These are phyloP conservation scores for Rugonectria rugulosa DNA, from an alignment of 2,329 filamentous ascomycete species.

Conservation along the genomic window DNA sequence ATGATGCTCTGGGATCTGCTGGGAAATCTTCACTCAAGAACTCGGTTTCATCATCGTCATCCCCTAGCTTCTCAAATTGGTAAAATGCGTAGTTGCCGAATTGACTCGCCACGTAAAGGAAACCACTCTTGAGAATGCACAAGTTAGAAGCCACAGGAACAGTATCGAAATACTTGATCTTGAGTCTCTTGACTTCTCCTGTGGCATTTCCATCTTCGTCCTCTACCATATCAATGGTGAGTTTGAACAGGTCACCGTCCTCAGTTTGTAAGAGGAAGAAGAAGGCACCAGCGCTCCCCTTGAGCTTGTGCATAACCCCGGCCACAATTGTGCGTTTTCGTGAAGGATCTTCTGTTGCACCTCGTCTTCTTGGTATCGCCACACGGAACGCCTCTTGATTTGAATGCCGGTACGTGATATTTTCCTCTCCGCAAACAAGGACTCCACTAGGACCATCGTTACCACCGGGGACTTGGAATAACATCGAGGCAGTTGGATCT, in stretches of 20 bases:
- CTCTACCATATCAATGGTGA: slow-evolving; percentile 89
- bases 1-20: slow-evolving; percentile 74
- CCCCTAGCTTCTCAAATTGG: slow-evolving; percentile 95
- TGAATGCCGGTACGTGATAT: slow-evolving; percentile 95
- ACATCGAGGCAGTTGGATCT: slow-evolving; percentile 84
- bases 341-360: slow-evolving; percentile 89
- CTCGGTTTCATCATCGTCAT: slow-evolving; percentile 90
- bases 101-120: slow-evolving; percentile 91
- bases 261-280: slow-evolving; percentile 97
- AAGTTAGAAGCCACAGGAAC: slow-evolving; percentile 87
- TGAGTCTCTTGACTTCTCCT: slow-evolving; percentile 81
- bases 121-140: slow-evolving; percentile 94
- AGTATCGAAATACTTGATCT: slow-evolving; percentile 98
- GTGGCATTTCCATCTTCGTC: slow-evolving; percentile 80
- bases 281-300: slow-evolving; percentile 82
- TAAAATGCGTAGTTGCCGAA: slow-evolving; percentile 95
- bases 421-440: slow-evolving; percentile 92
- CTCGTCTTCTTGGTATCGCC: slow-evolving; percentile 84
- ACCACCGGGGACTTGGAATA: slow-evolving; percentile 96
- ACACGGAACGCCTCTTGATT: slow-evolving; percentile 91
- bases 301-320: slow-evolving; percentile 97
- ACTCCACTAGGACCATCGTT: slow-evolving; percentile 94
- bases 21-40: slow-evolving; percentile 86
- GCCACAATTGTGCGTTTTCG: slow-evolving; percentile 87
- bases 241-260: slow-evolving; percentile 97